Conservation (phyloP, 2,329 filamentous ascomycete genomes). For the Nothopassalora personata region DNA sequence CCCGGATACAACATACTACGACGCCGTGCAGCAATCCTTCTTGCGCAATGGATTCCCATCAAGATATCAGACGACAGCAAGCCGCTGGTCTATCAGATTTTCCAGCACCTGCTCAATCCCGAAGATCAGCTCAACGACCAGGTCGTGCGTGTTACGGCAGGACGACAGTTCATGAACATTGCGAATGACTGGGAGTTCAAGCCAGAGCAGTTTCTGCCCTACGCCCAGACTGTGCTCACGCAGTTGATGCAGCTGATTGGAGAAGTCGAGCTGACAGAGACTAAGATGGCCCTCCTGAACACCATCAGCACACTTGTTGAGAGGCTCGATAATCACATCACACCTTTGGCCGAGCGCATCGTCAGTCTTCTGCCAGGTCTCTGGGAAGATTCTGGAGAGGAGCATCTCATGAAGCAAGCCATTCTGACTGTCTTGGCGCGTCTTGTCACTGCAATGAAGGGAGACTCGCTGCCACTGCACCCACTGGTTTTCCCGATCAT, state of each 20-base stretch:
- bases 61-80: constrained; percentile 64
- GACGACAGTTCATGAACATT: constrained; percentile 72
- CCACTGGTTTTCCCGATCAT: constrained; percentile 76
- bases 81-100: constrained; percentile 78
- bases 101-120: constrained; percentile 74
- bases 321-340: constrained; percentile 69
- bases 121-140: constrained; percentile 77
- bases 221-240: constrained; percentile 65
- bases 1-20: constrained; percentile 75
- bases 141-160: constrained; percentile 87
- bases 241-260: constrained; percentile 72
- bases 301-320: constrained; percentile 77
- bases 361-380: constrained; percentile 72
- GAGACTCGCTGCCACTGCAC: constrained; percentile 72
- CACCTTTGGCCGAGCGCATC: constrained; percentile 69
- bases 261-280: constrained; percentile 76
- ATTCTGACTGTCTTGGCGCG: constrained; percentile 81
- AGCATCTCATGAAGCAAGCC: constrained; percentile 89
- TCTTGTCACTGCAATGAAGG: constrained; percentile 79
- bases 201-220: constrained; percentile 68
- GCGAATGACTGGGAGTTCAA: constrained; percentile 81
- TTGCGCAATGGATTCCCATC: constrained; percentile 84
- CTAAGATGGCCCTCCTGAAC: constrained; percentile 82
- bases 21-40: constrained; percentile 78
- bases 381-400: constrained; percentile 80